These are phyloP conservation scores for Cymbopogon citratus DNA, from an alignment of 176 grass and related monocot species.

Conservation along the genomic window DNA sequence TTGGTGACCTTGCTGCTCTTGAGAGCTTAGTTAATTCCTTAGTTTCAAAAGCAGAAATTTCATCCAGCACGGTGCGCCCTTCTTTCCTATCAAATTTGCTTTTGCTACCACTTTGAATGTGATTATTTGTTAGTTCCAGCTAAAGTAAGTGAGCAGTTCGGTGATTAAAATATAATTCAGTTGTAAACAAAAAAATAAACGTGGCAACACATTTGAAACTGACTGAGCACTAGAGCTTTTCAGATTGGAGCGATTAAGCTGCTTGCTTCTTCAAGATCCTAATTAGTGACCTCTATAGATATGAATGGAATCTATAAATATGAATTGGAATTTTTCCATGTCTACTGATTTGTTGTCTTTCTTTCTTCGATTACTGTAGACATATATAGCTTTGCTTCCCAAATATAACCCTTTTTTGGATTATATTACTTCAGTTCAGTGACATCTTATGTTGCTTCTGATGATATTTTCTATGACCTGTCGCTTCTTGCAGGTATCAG, in stretches of 20 bases:
- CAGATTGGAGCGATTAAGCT: conserved; percentile 8
- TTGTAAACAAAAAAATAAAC: conserved; percentile 14
- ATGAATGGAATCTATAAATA: too few relatives aligned
- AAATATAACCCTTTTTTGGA: too few relatives aligned
- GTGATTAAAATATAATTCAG: background rate
- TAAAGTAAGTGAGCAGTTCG: background rate
- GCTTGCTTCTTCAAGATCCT: background rate
- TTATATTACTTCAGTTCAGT: too few relatives aligned
- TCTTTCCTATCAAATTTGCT: conserved; percentile 21
- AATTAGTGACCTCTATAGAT: too few relatives aligned
- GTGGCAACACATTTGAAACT: background rate
- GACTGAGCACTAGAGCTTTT: background rate
- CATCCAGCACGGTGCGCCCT: conserved; percentile 58
- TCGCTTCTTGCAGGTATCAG: conserved; percentile 36
- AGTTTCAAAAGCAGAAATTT: conserved; percentile 79
- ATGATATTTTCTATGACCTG: background rate
- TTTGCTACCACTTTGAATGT: background rate
- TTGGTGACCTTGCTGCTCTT: conserved; percentile 81
- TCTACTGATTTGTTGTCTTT: too few relatives aligned
- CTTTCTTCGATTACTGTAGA: background rate
- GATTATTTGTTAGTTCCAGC: background rate
- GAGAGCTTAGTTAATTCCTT: conserved; percentile 80
- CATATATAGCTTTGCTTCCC: too few relatives aligned
- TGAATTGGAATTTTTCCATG: too few relatives aligned
- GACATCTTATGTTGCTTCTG: background rate